Conservation (phyloP, 2,329 filamentous ascomycete genomes). For the Onygenales sp. region DNA sequence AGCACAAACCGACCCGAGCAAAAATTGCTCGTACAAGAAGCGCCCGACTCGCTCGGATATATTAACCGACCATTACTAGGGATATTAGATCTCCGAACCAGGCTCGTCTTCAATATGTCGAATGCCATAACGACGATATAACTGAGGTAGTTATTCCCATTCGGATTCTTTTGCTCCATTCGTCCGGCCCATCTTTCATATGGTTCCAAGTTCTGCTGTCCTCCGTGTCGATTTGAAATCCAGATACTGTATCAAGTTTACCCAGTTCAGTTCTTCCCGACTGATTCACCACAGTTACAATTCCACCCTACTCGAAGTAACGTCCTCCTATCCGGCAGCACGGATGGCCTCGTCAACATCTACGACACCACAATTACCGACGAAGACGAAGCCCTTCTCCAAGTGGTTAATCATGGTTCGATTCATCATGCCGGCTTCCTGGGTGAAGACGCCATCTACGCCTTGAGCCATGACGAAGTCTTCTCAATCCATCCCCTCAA, state of each 20-base stretch:
- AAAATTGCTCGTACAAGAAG: not conserved
- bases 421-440: constrained; percentile 55
- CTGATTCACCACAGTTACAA: constrained; percentile 29
- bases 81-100: constrained; percentile 32
- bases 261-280: not conserved
- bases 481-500: constrained; percentile 49
- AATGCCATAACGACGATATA: constrained; percentile 49
- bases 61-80: constrained; percentile 26
- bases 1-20: not conserved
- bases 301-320: constrained; percentile 44
- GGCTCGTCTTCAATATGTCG: constrained; percentile 31
- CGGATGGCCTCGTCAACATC: constrained; percentile 53
- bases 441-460: constrained; percentile 43
- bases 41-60: constrained; percentile 3
- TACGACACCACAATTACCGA: constrained; percentile 49
- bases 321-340: constrained; percentile 51
- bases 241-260: not conserved
- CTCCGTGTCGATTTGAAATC: not conserved
- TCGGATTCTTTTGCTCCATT: not conserved
- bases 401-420: constrained; percentile 54
- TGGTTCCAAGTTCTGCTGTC: not conserved
- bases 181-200: not conserved
- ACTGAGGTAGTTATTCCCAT: constrained; percentile 38
- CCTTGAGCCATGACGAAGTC: constrained; percentile 53
- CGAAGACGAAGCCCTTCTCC: constrained; percentile 54